Evolutionary conservation across 306 rosid genomes (phyloP).

Genomic region (Prunus campanulata): DNA sequence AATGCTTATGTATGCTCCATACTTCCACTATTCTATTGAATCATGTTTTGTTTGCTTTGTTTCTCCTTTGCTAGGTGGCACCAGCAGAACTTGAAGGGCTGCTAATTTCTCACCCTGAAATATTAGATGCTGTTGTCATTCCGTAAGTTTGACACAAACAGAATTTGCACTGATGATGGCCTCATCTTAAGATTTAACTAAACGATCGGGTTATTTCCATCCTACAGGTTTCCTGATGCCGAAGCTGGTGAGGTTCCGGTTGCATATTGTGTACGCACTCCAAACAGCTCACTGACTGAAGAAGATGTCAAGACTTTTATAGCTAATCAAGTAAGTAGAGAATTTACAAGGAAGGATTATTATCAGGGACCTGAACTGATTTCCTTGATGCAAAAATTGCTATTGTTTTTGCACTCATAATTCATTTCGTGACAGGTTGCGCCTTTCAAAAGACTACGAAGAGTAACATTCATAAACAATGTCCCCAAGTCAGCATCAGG

Average conservation of each 20-base stretch:
- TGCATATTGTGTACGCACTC: constrained; percentile 72
- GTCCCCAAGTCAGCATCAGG: constrained; percentile 85
- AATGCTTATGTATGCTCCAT: not conserved
- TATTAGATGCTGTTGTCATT: constrained; percentile 91
- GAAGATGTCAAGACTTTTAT: constrained; percentile 60
- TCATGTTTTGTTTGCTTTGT: constrained; percentile 2
- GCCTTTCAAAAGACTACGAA: constrained; percentile 74
- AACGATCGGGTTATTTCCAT: not conserved
- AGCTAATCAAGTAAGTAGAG: constrained; percentile 54
- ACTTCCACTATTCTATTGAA: not conserved
- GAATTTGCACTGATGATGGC: not conserved
- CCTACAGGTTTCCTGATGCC: constrained; percentile 74
- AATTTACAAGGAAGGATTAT: not conserved
- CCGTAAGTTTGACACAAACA: constrained; percentile 55
- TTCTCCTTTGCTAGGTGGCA: constrained; percentile 60
- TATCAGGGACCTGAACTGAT: too few relatives aligned
- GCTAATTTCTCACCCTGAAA: constrained; percentile 89
- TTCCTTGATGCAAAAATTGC: not conserved
- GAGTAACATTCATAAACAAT: constrained; percentile 66
- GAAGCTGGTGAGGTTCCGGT: constrained; percentile 93
- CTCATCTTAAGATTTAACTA: not conserved
- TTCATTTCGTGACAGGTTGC: constrained; percentile 57
- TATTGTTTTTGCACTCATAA: not conserved
- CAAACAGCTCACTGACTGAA: constrained; percentile 74
- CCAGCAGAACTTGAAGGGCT: constrained; percentile 97